These are phyloP conservation scores for Cytospora chrysosperma DNA, from an alignment of 2,329 filamentous ascomycete genomes.

Conservation along the genomic window DNA sequence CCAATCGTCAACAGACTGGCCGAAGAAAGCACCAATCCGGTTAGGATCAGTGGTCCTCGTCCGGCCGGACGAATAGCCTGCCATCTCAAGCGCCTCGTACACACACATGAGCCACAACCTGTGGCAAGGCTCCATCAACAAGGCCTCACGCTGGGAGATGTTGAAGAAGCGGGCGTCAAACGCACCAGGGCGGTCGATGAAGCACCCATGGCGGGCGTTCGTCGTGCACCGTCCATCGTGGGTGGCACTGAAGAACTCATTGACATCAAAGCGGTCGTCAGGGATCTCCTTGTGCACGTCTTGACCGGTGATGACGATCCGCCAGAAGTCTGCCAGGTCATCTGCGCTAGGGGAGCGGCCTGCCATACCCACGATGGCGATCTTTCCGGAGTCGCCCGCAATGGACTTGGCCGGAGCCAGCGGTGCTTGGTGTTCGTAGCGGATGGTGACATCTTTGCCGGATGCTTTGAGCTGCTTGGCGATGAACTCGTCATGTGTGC, in stretches of 20 bases:
- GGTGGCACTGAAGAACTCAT: constrained; percentile 18
- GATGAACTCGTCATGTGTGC: constrained; percentile 16
- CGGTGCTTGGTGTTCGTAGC: constrained; percentile 13
- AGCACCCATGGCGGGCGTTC: constrained; percentile 23
- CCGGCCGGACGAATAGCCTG: constrained; percentile 26
- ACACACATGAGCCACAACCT: constrained; percentile 39
- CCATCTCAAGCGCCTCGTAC: constrained; percentile 39
- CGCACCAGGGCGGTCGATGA: constrained; percentile 28
- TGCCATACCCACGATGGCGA: constrained; percentile 40
- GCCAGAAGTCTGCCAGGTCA: constrained; percentile 26
- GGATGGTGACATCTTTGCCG: constrained; percentile 13
- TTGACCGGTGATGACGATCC: constrained; percentile 23
- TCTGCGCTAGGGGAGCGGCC: constrained; percentile 36
- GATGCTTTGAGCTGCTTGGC: constrained; percentile 15
- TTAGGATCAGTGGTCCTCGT: constrained; percentile 11
- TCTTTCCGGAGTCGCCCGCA: constrained; percentile 22
- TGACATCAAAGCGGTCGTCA: constrained; percentile 19
- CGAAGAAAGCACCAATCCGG: constrained; percentile 39
- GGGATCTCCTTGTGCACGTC: constrained; percentile 23
- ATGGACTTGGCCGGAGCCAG: constrained; percentile 1
- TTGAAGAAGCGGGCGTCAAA: constrained; percentile 45
- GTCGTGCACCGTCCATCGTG: constrained; percentile 19
- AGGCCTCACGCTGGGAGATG: constrained; percentile 37
- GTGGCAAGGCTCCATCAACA: constrained; percentile 42
- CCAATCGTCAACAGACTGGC: constrained; percentile 28